Percentiles rank a stretch among this genome's conserved stretches.
These are phyloP conservation scores for Lipomyces spencermartinsiae DNA, from an alignment of 805 yeast species.

Conservation along the genomic window DNA sequence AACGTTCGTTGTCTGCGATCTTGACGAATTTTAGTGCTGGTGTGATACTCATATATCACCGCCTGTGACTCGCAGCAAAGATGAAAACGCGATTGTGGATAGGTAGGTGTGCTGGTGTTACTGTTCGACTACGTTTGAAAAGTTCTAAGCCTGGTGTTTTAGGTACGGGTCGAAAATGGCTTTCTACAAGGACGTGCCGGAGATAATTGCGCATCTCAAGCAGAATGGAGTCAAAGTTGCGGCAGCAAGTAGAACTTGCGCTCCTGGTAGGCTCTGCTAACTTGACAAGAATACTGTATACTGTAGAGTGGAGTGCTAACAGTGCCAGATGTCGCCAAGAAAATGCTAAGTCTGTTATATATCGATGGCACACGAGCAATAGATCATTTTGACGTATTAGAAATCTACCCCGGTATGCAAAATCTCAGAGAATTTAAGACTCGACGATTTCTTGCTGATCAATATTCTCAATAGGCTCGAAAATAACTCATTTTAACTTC, in stretches of 20 bases:
- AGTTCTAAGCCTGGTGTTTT: too few relatives aligned
- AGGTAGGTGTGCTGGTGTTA: constrained; percentile 32
- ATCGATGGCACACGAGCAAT: constrained; percentile 62
- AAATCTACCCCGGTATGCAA: constrained; percentile 68
- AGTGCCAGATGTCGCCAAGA: constrained; percentile 57
- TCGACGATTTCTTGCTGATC: not conserved
- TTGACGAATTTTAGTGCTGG: constrained; percentile 56
- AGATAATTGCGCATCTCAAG: constrained; percentile 61
- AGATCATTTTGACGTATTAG: constrained; percentile 60
- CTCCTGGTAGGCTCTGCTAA: constrained; percentile 56
- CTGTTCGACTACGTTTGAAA: not conserved
- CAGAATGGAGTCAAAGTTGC: constrained; percentile 58
- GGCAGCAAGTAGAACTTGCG: constrained; percentile 80
- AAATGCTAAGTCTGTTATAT: constrained; percentile 60
- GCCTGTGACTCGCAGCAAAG: constrained; percentile 54
- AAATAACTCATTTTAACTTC: constrained; percentile 59
- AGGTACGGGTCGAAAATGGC: constrained; percentile 59
- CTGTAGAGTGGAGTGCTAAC: not conserved
- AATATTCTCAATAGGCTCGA: constrained; percentile 46
- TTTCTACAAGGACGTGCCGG: constrained; percentile 72
- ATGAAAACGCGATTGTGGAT: constrained; percentile 55
- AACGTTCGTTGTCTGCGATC: not conserved
- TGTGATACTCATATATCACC: constrained; percentile 74
- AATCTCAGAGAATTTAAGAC: not conserved
- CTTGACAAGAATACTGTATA: constrained; percentile 16